Conservation (phyloP, 805 yeast genomes). For the Yamadazyma tumulicola region DNA sequence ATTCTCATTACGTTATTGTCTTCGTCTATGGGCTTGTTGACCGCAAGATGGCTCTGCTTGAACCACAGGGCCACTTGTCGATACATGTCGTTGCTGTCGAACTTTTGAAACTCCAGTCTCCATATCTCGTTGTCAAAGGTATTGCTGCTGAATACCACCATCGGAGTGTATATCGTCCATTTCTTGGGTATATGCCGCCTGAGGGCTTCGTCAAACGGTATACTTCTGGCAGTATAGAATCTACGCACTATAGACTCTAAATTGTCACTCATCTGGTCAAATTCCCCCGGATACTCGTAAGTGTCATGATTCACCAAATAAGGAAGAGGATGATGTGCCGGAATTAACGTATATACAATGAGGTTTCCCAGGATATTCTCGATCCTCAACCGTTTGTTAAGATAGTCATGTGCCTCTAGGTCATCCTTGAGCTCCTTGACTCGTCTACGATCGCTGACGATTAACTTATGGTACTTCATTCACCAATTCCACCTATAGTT, state of each 20-base stretch:
- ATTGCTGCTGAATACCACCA: slow-evolving; percentile 53
- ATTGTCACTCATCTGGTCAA: neutral
- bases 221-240: neutral
- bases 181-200: slow-evolving; percentile 40
- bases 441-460: neutral
- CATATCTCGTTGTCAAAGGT: slow-evolving; percentile 43
- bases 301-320: slow-evolving; percentile 5
- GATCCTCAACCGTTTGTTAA: slow-evolving; percentile 6
- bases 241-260: slow-evolving; percentile 1
- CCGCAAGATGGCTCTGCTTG: slow-evolving; percentile 59
- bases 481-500: slow-evolving; percentile 1
- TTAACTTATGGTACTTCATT: slow-evolving; percentile 6
- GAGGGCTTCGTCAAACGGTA: slow-evolving; percentile 1
- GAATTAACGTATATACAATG: slow-evolving; percentile 3
- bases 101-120: slow-evolving; percentile 14
- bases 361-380: neutral
- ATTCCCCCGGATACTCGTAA: too few relatives aligned
- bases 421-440: slow-evolving; percentile 4
- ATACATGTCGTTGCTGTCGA: slow-evolving; percentile 15
- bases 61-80: slow-evolving; percentile 14
- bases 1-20: slow-evolving; percentile 52
- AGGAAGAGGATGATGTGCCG: slow-evolving; percentile 1
- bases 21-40: slow-evolving; percentile 66
- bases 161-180: slow-evolving; percentile 65
- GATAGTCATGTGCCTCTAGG: slow-evolving; percentile 1